Conservation (phyloP, 805 yeast species). For the Crinitomyces ghanaensis region DNA sequence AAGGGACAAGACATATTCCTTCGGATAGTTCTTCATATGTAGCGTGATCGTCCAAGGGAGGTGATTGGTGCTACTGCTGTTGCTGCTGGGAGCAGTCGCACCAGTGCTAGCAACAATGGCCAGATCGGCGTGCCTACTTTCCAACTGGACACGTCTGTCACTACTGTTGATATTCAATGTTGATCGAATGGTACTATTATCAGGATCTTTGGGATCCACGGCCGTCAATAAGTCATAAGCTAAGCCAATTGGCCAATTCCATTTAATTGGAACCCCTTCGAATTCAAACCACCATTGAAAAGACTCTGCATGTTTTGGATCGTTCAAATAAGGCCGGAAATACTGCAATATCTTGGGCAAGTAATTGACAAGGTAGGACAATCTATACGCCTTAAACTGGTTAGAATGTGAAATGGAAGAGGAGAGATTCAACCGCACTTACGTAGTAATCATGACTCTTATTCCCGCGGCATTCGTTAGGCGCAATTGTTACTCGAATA, state of each 20-base stretch:
- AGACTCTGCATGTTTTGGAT: constrained; percentile 14
- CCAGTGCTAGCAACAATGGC: no score
- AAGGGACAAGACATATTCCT: constrained; percentile 33
- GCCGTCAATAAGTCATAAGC: constrained; percentile 44
- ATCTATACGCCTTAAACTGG: constrained; percentile 13
- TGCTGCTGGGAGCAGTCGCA: no score
- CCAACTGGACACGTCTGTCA: no score
- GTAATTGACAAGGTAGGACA: constrained; percentile 20
- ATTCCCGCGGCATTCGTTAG: neutral
- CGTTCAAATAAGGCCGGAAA: constrained; percentile 18
- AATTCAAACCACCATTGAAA: constrained; percentile 54
- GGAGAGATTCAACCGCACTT: no score
- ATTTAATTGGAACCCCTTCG: constrained; percentile 51
- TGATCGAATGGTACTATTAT: neutral
- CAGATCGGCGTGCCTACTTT: no score
- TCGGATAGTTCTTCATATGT: constrained; percentile 34
- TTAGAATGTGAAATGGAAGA: constrained; percentile 4
- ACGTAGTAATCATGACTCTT: neutral
- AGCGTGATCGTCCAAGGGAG: constrained; percentile 39
- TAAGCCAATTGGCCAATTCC: constrained; percentile 72
- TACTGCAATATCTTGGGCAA: constrained; percentile 14
- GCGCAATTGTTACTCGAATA: constrained; percentile 7
- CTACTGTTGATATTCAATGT: no score
- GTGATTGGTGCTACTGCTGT: neutral
- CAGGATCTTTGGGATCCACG: constrained; percentile 24